Conservation (phyloP, 257 asterid species). For the Avicennia marina region DNA sequence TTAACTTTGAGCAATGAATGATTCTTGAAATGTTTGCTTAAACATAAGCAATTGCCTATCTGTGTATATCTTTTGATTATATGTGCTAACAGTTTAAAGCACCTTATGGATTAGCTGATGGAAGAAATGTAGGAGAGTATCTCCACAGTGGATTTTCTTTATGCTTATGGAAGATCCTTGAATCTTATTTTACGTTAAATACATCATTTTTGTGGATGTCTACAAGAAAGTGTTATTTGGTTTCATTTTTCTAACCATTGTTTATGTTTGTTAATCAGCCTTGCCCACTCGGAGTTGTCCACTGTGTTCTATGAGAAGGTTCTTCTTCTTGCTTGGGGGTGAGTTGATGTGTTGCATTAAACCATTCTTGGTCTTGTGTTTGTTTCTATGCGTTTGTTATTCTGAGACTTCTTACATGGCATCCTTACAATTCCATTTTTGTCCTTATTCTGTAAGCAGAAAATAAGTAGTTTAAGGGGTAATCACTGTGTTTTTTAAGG, state of each 20-base stretch:
- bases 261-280: constrained; percentile 40
- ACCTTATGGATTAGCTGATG: neutral
- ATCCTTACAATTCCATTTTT: neutral
- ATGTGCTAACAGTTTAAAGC: neutral
- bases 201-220: neutral
- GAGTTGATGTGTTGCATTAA: constrained; percentile 21
- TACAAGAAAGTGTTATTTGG: too few species aligned
- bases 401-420: neutral
- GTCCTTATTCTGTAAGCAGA: neutral
- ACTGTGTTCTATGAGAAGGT: constrained; percentile 74
- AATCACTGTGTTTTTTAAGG: neutral
- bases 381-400: neutral
- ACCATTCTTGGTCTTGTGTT: neutral
- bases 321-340: constrained; percentile 87
- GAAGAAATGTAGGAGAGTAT: constrained; percentile 12
- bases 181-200: neutral
- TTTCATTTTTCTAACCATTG: neutral
- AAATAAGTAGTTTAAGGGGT: neutral
- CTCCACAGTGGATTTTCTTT: neutral
- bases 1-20: neutral
- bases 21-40: constrained; percentile 10
- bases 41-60: constrained; percentile 8
- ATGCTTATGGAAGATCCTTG: neutral
- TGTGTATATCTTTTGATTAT: too few species aligned
- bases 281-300: constrained; percentile 78